Evolutionary conservation across 2,329 filamentous ascomycete genomes (phyloP).

Genomic region (Fusarium begoniae): DNA sequence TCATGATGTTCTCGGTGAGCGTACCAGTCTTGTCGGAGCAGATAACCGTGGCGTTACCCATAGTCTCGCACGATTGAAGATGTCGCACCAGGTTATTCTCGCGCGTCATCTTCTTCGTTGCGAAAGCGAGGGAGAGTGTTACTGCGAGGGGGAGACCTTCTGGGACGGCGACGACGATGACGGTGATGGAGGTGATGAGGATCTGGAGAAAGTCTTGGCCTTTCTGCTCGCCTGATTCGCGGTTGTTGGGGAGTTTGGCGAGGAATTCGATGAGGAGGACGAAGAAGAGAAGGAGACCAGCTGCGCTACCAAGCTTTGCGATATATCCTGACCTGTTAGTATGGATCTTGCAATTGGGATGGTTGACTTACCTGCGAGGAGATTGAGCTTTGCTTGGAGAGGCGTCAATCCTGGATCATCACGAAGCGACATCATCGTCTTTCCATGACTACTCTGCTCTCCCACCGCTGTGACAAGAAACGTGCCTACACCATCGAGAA

Average conservation of each 20-base stretch:
- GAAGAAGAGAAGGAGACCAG: conserved; percentile 76
- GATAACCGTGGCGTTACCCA: conserved; percentile 77
- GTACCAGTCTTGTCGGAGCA: conserved; percentile 70
- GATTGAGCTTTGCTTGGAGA: conserved; percentile 61
- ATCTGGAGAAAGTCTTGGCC: conserved; percentile 66
- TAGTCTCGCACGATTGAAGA: conserved; percentile 73
- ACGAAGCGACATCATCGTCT: conserved; percentile 64
- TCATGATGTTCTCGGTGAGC: conserved; percentile 72
- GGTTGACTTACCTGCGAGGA: conserved; percentile 28
- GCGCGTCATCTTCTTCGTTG: conserved; percentile 73
- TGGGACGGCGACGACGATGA: conserved; percentile 73
- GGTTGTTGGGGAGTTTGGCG: conserved; percentile 64
- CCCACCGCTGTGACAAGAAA: conserved; percentile 65
- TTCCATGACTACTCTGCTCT: conserved; percentile 61
- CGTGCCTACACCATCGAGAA: conserved; percentile 63
- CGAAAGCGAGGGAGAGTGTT: conserved; percentile 73
- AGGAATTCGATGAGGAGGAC: conserved; percentile 84
- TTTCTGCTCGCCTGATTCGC: conserved; percentile 62
- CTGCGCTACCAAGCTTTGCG: conserved; percentile 62
- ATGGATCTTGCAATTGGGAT: rapidly evolving
- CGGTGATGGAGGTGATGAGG: conserved; percentile 71
- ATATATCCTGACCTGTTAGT: conserved; percentile 37
- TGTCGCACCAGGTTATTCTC: conserved; percentile 76
- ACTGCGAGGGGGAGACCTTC: conserved; percentile 74
- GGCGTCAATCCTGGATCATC: conserved; percentile 62